phyloP scores from a whole-genome alignment of 2,329 filamentous ascomycete species.

The Fusarium protoensiforme region DNA sequence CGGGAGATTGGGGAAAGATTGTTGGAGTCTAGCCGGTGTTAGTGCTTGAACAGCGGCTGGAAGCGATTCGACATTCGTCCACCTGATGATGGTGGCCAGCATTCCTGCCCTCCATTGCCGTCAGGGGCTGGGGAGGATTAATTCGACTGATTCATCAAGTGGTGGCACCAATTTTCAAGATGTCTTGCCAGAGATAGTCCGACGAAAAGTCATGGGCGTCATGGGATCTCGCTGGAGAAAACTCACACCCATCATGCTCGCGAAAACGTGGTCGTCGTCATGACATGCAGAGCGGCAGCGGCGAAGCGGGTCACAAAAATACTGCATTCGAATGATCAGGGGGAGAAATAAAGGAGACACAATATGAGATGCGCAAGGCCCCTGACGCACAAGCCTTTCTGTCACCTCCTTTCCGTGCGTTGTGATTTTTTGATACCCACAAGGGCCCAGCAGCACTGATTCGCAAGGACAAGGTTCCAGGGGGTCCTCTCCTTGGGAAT shows the following conservation, averaged over 20 bases:
- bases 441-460: slow-evolving; percentile 18
- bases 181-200: neutral
- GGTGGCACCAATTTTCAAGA: slow-evolving; percentile 22
- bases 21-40: slow-evolving; percentile 22
- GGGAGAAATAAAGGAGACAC: slow-evolving; percentile 29
- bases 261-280: slow-evolving; percentile 36
- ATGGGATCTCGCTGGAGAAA: slow-evolving; percentile 18
- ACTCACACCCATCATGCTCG: slow-evolving; percentile 18
- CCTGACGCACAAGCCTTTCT: slow-evolving; percentile 19
- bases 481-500: slow-evolving; percentile 25
- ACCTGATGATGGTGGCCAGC: slow-evolving; percentile 27
- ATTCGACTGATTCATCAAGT: slow-evolving; percentile 18
- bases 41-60: slow-evolving; percentile 16
- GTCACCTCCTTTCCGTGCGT: neutral
- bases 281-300: slow-evolving; percentile 36
- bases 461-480: slow-evolving; percentile 29
- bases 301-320: slow-evolving; percentile 20
- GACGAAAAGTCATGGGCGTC: slow-evolving; percentile 24
- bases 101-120: slow-evolving; percentile 28
- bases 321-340: slow-evolving; percentile 7
- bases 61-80: slow-evolving; percentile 27
- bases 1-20: slow-evolving; percentile 40
- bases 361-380: neutral
- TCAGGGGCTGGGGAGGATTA: neutral
- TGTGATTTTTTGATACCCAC: slow-evolving; percentile 11